A percentile compares a stretch with the other conserved stretches of the same genome.
These are phyloP conservation scores for Ascochyta koolunga DNA, from an alignment of 2,329 filamentous ascomycete species.

Conservation along the genomic window DNA sequence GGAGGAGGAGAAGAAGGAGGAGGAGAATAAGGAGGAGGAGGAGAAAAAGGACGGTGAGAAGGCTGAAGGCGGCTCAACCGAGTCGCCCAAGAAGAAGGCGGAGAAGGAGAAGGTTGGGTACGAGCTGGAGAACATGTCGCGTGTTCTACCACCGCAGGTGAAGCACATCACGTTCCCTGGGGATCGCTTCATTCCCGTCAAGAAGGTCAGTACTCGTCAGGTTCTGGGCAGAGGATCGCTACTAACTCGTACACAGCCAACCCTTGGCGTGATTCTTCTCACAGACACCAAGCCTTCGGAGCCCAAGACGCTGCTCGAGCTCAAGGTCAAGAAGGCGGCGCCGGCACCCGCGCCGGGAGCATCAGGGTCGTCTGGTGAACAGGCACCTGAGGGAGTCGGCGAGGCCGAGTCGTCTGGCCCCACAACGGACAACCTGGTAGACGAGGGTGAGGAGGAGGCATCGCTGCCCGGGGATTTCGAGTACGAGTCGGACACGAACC, in stretches of 20 bases:
- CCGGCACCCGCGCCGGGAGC: constrained; percentile 54
- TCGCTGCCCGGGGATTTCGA: constrained; percentile 74
- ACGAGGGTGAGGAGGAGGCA: constrained; percentile 83
- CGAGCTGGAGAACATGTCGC: constrained; percentile 95
- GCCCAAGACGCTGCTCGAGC: constrained; percentile 80
- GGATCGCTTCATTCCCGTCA: constrained; percentile 90
- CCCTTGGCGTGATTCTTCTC: constrained; percentile 90
- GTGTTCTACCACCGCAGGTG: constrained; percentile 88
- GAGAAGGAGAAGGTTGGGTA: constrained; percentile 98
- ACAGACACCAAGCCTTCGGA: constrained; percentile 81
- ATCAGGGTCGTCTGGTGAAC: constrained; percentile 44
- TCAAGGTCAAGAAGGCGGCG: constrained; percentile 83
- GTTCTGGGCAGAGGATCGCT: background rate
- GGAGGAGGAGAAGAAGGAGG: constrained; percentile 75
- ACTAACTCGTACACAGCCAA: constrained; percentile 66
- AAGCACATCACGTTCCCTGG: constrained; percentile 94
- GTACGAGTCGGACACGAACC: constrained; percentile 73
- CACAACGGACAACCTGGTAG: constrained; percentile 72
- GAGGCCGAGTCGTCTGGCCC: constrained; percentile 2
- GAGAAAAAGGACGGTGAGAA: no score
- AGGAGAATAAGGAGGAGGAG: constrained; percentile 70
- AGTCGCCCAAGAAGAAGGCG: constrained; percentile 80
- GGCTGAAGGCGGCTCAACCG: constrained; percentile 59
- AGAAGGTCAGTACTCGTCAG: constrained; percentile 66
- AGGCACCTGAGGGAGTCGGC: constrained; percentile 54